Base-by-base conservation (phyloP, 331 rosid genomes). In the Saraca asoca region DNA sequence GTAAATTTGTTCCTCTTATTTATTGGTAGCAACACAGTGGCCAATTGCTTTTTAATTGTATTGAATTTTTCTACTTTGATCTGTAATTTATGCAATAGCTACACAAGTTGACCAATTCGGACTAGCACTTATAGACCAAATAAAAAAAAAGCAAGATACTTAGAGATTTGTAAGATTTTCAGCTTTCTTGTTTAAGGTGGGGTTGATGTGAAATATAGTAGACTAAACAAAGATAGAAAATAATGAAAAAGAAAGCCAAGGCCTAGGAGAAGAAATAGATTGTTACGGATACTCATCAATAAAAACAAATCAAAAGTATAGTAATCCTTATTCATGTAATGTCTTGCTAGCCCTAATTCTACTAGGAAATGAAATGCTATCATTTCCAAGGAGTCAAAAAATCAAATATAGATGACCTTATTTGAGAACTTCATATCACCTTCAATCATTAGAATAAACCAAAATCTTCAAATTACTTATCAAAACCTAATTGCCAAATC, bases 41-140 rank as follows among this genome's bases (percentile, higher is more conserved):
- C 46, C 46, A 48, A 46, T 13, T 12, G 66, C 46, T 18, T 20
- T 44, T 42, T 18, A 14, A 18, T 18, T 56, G 37, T 35, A 54
- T n/a, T n/a, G n/a, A n/a, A 71, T 34, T 54, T 63, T 57, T 62
- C 61, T 14, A 15, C 29, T 13, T 38, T 10, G 59, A 18, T 35
- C 38, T 51, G 46, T 46, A 48, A 38, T 12, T 38, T 10, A 53
- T 12, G 11, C 44, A 35, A 35, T 48, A 51, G 62, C 44, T 35
- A 24, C 15, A 71, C 51, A 33, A 56, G 58, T 55, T 18, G 44
- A 35, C 31, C 14, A 46, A 49, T 64, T 10, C 57, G 15, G 19
- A 66, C 31, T n/a, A 35, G 31, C 50, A 69, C 55, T 19, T 42
- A 24, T 9, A n/a, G 44, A 16, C 70, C 48, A 63, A 17, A 58